These are phyloP conservation scores for Trifolium subterraneum DNA, from an alignment of 306 rosid species.

Conservation along the genomic window DNA sequence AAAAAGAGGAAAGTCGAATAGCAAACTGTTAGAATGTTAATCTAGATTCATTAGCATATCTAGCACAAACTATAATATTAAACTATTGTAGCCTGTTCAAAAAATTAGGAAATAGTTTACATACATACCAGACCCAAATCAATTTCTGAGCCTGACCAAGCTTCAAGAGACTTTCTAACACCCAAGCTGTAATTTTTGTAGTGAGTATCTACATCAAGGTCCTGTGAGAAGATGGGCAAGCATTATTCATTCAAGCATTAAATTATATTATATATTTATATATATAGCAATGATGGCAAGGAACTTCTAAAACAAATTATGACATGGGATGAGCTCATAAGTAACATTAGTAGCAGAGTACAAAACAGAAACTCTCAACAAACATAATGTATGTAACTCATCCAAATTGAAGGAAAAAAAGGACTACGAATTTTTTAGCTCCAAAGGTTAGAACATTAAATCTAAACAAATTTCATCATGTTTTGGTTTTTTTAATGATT, in stretches of 20 bases:
- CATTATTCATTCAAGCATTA: neutral
- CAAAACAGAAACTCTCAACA: slow-evolving; percentile 17
- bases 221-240: slow-evolving; percentile 57
- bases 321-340: neutral
- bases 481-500: neutral
- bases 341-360: slow-evolving; percentile 19
- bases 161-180: slow-evolving; percentile 89
- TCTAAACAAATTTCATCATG: neutral
- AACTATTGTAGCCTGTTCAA: slow-evolving; percentile 4
- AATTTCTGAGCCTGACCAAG: slow-evolving; percentile 86
- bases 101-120: slow-evolving; percentile 19
- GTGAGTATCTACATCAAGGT: slow-evolving; percentile 66
- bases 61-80: slow-evolving; percentile 18
- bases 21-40: slow-evolving; percentile 6
- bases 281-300: neutral
- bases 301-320: neutral
- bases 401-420: slow-evolving; percentile 4
- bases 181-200: slow-evolving; percentile 66
- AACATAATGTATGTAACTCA: neutral
- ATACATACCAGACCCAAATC: slow-evolving; percentile 90
- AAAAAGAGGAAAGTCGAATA: slow-evolving; percentile 24
- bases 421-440: slow-evolving; percentile 2
- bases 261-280: neutral
- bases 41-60: slow-evolving; percentile 27
- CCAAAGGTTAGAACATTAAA: slow-evolving; percentile 1